Evolutionary conservation across 2,329 filamentous ascomycete genomes (phyloP).

Genomic region (Penicillium sp.): DNA sequence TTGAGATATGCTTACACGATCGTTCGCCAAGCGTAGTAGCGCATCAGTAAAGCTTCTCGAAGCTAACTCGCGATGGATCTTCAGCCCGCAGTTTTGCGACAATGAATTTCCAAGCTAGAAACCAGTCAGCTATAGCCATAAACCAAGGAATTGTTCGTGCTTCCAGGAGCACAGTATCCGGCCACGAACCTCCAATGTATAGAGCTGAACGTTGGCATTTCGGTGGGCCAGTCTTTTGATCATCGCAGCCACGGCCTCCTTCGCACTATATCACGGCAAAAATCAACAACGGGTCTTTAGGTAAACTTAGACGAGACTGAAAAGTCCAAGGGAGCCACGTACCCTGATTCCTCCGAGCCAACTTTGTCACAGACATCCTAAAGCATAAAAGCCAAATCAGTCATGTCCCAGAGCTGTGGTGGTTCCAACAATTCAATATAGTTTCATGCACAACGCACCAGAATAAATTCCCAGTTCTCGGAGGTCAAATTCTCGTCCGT

Average conservation of each 20-base stretch:
- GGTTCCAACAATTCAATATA: not conserved
- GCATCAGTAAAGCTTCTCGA: conserved; percentile 94
- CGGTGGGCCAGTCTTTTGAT: conserved; percentile 90
- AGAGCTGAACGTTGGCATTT: conserved; percentile 94
- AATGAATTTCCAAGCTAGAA: conserved; percentile 78
- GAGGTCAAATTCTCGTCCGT: conserved; percentile 97
- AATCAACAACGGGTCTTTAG: conserved; percentile 13
- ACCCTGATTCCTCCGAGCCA: conserved; percentile 50
- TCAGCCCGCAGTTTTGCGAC: conserved; percentile 84
- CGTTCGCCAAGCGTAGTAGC: conserved; percentile 82
- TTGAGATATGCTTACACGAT: conserved; percentile 54
- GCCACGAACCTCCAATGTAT: conserved; percentile 73
- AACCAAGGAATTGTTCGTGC: not conserved
- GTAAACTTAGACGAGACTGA: not conserved
- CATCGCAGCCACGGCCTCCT: conserved; percentile 83
- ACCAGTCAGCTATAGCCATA: conserved; percentile 8
- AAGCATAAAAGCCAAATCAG: conserved; percentile 13
- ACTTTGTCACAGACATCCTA: conserved; percentile 63
- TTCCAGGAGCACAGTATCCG: not conserved
- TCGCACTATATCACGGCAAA: conserved; percentile 50
- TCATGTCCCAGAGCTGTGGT: not conserved
- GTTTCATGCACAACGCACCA: conserved; percentile 44
- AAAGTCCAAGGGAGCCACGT: conserved; percentile 14
- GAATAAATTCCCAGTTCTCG: conserved; percentile 72
- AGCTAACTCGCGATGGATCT: conserved; percentile 84